Evolutionary conservation across 2,329 filamentous ascomycete genomes (phyloP).

Genomic region (Clarireedia hainanense): DNA sequence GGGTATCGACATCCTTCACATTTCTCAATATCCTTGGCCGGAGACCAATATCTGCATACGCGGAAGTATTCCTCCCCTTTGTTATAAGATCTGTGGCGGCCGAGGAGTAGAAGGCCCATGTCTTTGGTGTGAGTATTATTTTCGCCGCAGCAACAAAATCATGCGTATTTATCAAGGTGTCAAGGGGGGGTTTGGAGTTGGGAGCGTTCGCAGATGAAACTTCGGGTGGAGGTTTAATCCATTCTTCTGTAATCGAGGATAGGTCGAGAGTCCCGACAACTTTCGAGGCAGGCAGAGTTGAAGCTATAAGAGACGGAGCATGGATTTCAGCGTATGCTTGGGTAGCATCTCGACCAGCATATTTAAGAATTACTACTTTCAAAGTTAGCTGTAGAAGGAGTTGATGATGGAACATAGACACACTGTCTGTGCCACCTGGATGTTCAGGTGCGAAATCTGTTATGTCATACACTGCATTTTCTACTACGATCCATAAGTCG

Average conservation of each 20-base stretch:
- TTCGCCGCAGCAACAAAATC: constrained; percentile 54
- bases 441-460: constrained; percentile 58
- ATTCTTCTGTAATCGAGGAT: constrained; percentile 40
- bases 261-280: constrained; percentile 42
- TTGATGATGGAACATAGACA: constrained; percentile 16
- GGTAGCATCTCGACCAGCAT: constrained; percentile 47
- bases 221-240: constrained; percentile 34
- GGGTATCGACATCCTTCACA: constrained; percentile 44
- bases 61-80: constrained; percentile 46
- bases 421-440: constrained; percentile 49
- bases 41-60: constrained; percentile 49
- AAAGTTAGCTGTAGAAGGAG: not conserved
- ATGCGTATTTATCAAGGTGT: constrained; percentile 48
- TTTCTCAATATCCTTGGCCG: constrained; percentile 50
- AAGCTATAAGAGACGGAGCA: constrained; percentile 38
- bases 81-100: constrained; percentile 63
- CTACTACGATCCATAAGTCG: constrained; percentile 60
- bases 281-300: constrained; percentile 36
- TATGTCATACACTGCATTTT: constrained; percentile 60
- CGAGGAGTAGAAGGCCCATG: constrained; percentile 64
- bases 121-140: constrained; percentile 48
- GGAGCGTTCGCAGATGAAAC: constrained; percentile 18
- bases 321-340: constrained; percentile 45
- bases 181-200: constrained; percentile 33
- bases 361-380: constrained; percentile 37